Evolutionary conservation across 208 protist genomes (phyloP).

Genomic region (Leishmania martiniquensis): DNA sequence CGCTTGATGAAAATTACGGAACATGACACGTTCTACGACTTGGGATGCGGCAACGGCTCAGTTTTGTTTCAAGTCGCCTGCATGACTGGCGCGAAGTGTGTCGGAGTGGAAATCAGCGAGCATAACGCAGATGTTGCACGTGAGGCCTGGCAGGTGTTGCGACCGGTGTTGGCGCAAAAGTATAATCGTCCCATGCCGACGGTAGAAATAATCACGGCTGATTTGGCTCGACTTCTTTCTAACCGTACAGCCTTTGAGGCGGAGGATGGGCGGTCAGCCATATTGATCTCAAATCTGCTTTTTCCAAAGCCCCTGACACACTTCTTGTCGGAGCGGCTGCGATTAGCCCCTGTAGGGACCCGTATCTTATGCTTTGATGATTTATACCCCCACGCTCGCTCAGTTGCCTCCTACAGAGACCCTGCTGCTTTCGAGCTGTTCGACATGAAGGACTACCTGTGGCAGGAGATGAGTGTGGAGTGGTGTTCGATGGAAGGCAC

Average conservation of each 20-base stretch:
- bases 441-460: slow-evolving; percentile 77
- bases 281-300: slow-evolving; percentile 82
- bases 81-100: slow-evolving; percentile 68
- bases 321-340: slow-evolving; percentile 73
- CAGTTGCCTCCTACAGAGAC: slow-evolving; percentile 61
- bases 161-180: slow-evolving; percentile 39
- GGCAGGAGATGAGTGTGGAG: slow-evolving; percentile 75
- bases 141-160: slow-evolving; percentile 56
- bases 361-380: slow-evolving; percentile 85
- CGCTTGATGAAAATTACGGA: slow-evolving; percentile 45
- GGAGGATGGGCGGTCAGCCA: slow-evolving; percentile 49
- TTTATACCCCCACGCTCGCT: slow-evolving; percentile 74
- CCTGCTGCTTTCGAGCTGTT: slow-evolving; percentile 80
- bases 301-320: slow-evolving; percentile 74
- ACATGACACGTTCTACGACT: slow-evolving; percentile 76
- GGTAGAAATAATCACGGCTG: slow-evolving; percentile 71
- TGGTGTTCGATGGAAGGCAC: slow-evolving; percentile 66
- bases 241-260: slow-evolving; percentile 41
- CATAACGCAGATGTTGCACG: slow-evolving; percentile 67
- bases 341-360: slow-evolving; percentile 46
- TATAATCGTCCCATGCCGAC: slow-evolving; percentile 48
- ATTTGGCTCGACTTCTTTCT: slow-evolving; percentile 59
- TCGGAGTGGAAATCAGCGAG: slow-evolving; percentile 81
- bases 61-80: slow-evolving; percentile 84
- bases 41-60: slow-evolving; percentile 84